A percentile compares a stretch with the other conserved stretches of the same genome.
Conservation (phyloP, 2,329 filamentous ascomycete species). For the Scedosporium minutisporum region DNA sequence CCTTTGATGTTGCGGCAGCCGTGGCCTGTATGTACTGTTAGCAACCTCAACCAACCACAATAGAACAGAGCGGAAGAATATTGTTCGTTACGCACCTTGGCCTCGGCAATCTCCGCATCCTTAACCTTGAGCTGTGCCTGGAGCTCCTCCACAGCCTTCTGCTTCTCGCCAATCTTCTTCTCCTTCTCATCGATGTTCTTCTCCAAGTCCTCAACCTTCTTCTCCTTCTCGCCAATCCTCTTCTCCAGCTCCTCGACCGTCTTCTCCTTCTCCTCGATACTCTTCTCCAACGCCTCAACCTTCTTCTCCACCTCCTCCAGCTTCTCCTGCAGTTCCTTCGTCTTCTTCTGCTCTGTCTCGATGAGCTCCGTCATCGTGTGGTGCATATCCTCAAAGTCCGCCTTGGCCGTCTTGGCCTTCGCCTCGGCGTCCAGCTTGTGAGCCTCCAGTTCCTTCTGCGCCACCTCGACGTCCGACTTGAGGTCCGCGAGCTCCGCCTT, state of each 20-base stretch:
- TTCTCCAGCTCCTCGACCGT: slow-evolving; percentile 43
- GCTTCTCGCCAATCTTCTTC: slow-evolving; percentile 35
- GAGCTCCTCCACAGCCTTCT: slow-evolving; percentile 38
- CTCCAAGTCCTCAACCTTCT: slow-evolving; percentile 36
- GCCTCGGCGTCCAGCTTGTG: slow-evolving; percentile 40
- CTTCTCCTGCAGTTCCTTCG: slow-evolving; percentile 40
- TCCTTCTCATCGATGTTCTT: slow-evolving; percentile 35
- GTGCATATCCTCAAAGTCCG: slow-evolving; percentile 55
- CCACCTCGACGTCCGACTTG: slow-evolving; percentile 35
- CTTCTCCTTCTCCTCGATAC: slow-evolving; percentile 37
- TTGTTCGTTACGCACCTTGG: slow-evolving; percentile 33
- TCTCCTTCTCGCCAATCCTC: slow-evolving; percentile 41
- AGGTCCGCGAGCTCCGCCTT: slow-evolving; percentile 21
- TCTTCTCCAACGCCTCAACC: slow-evolving; percentile 37
- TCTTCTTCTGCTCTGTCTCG: slow-evolving; percentile 47
- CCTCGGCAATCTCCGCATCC: slow-evolving; percentile 54
- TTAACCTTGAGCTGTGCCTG: slow-evolving; percentile 51
- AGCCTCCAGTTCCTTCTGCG: slow-evolving; percentile 43
- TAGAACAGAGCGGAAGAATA: background rate
- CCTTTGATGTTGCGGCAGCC: slow-evolving; percentile 23
- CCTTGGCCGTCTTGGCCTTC: slow-evolving; percentile 43
- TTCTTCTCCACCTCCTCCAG: slow-evolving; percentile 35
- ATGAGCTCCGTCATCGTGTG: slow-evolving; percentile 51
- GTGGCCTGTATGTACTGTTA: slow-evolving; percentile 1
- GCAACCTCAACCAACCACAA: background rate